These are phyloP conservation scores for Parachaetomium inaequale DNA, from an alignment of 495 filamentous ascomycete genomes.

Conservation along the genomic window DNA sequence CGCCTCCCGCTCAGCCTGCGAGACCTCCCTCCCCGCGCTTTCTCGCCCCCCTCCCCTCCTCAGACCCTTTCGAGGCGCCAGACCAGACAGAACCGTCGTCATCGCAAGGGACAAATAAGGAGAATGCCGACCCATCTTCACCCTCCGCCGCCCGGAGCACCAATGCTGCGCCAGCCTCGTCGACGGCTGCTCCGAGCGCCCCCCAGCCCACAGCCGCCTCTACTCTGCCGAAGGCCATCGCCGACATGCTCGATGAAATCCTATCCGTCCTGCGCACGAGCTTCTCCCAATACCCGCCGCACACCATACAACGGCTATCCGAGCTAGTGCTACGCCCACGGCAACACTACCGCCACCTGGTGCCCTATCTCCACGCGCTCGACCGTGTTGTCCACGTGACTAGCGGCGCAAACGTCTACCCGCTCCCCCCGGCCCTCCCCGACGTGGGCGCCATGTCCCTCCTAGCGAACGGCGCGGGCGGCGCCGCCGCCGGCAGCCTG, in stretches of 20 bases:
- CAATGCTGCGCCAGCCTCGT: slow-evolving; percentile 18
- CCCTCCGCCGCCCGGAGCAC: slow-evolving; percentile 11
- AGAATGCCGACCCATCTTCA: slow-evolving; percentile 37
- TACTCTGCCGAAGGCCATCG: slow-evolving; percentile 60
- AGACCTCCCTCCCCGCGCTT: slow-evolving; percentile 41
- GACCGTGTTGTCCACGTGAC: slow-evolving; percentile 91
- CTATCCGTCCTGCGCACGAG: slow-evolving; percentile 60
- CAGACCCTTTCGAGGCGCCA: slow-evolving; percentile 47
- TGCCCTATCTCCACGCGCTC: slow-evolving; percentile 82
- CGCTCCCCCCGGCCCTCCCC: slow-evolving; percentile 63
- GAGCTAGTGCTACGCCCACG: slow-evolving; percentile 81
- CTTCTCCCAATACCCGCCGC: slow-evolving; percentile 75
- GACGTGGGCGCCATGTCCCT: slow-evolving; percentile 43
- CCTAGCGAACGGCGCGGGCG: slow-evolving; percentile 61
- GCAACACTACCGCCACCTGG: slow-evolving; percentile 72
- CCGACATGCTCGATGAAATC: slow-evolving; percentile 62
- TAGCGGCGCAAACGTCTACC: slow-evolving; percentile 75
- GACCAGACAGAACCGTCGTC: slow-evolving; percentile 38
- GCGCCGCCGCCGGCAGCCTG: slow-evolving; percentile 39
- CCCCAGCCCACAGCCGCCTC: slow-evolving; percentile 28
- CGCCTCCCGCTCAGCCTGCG: slow-evolving; percentile 29
- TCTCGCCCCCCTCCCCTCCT: slow-evolving; percentile 44
- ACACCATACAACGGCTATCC: slow-evolving; percentile 87
- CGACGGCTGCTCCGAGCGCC: slow-evolving; percentile 8
- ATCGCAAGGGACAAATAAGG: slow-evolving; percentile 49